phyloP scores from a whole-genome alignment of 495 filamentous ascomycete genomes.

The Aspergillus sclerotioniger region DNA sequence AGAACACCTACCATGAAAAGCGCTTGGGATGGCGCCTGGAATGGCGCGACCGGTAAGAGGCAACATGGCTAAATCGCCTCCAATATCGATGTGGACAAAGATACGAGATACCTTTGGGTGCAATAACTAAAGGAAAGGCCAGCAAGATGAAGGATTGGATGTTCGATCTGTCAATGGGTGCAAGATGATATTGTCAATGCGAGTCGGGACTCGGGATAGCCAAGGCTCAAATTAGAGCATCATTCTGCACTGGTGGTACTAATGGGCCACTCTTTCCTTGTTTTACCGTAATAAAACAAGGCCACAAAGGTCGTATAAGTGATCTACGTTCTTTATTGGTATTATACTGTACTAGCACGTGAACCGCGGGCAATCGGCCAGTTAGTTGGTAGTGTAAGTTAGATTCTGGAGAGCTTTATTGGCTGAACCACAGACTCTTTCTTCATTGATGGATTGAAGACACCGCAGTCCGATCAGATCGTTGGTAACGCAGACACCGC shows the following conservation, averaged over 20 bases:
- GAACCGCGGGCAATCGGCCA: neutral
- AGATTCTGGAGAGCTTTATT: slow-evolving; percentile 12
- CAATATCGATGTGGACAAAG: neutral
- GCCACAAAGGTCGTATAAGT: neutral
- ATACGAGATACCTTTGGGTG: neutral
- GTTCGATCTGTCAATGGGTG: neutral
- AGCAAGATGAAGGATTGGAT: neutral
- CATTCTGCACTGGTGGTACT: slow-evolving; percentile 15
- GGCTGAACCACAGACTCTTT: neutral
- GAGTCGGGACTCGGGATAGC: neutral
- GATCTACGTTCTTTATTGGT: neutral
- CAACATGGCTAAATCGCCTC: slow-evolving; percentile 26
- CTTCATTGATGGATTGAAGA: no score
- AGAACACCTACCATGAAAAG: slow-evolving; percentile 29
- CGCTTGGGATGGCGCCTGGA: slow-evolving; percentile 31
- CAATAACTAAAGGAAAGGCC: neutral
- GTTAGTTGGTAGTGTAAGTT: slow-evolving; percentile 1
- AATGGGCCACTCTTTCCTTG: neutral
- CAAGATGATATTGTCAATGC: slow-evolving; percentile 1
- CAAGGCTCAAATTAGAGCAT: slow-evolving; percentile 4
- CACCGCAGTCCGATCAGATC: no score
- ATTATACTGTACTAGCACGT: neutral
- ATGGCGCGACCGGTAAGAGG: slow-evolving; percentile 30
- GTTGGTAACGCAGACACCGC: no score
- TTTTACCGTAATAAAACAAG: slow-evolving; percentile 4